Conservation (phyloP, 768 basidiomycete species). For the Melanogaster broomeanus region DNA sequence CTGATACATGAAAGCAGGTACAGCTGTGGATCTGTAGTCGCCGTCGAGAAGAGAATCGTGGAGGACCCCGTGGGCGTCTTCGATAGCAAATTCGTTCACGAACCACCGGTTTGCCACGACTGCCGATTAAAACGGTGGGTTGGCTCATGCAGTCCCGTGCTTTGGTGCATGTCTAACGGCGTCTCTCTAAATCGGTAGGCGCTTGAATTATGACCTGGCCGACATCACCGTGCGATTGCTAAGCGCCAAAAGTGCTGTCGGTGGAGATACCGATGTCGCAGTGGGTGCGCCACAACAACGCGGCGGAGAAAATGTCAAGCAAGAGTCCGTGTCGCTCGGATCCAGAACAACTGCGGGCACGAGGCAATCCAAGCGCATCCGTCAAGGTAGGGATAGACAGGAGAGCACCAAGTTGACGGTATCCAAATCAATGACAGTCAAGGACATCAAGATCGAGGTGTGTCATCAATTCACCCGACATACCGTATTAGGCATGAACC, state of each 20-base stretch:
- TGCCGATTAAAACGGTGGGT: conserved; percentile 63
- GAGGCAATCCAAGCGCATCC: conserved; percentile 73
- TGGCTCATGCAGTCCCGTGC: conserved; percentile 1
- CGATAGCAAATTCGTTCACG: conserved; percentile 44
- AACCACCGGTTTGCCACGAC: conserved; percentile 55
- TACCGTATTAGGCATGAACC: conserved; percentile 3
- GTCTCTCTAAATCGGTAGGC: conserved; percentile 26
- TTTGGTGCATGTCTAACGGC: conserved; percentile 10
- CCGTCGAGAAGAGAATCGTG: conserved; percentile 39
- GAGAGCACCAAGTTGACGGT: conserved; percentile 56
- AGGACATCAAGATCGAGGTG: conserved; percentile 77
- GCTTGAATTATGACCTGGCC: conserved; percentile 54
- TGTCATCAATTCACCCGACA: conserved; percentile 21
- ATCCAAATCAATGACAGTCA: conserved; percentile 67
- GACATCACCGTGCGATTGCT: conserved; percentile 60
- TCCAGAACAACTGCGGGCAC: conserved; percentile 42
- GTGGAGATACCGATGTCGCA: conserved; percentile 27
- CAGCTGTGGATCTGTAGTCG: conserved; percentile 53
- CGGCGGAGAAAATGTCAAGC: conserved; percentile 29
- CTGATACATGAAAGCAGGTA: conserved; percentile 48
- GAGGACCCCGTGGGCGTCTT: conserved; percentile 30
- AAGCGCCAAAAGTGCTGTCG: conserved; percentile 33
- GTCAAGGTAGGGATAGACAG: conserved; percentile 52
- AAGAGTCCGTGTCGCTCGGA: conserved; percentile 23
- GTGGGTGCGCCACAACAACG: conserved; percentile 26